A percentile compares a stretch with the other conserved stretches of the same genome.
Conservation (phyloP, 805 yeast genomes). For the Barnettozyma pratensis region DNA sequence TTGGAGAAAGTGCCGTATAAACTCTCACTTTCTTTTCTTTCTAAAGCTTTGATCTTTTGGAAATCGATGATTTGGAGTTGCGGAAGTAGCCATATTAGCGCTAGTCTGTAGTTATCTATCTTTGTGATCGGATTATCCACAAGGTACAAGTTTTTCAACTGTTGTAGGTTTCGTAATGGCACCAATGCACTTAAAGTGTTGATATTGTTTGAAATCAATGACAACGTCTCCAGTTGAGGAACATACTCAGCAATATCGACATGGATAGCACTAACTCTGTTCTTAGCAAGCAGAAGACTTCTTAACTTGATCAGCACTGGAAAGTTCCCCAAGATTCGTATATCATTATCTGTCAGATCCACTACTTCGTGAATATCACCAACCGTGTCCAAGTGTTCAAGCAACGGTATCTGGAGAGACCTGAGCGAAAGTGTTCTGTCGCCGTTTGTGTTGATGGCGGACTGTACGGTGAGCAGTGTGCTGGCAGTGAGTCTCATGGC, state of each 20-base stretch:
- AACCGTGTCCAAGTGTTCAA: constrained; percentile 40
- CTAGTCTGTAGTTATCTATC: constrained; percentile 50
- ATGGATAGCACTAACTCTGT: constrained; percentile 45
- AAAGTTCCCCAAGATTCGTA: constrained; percentile 47
- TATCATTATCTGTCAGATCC: constrained; percentile 73
- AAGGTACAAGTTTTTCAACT: constrained; percentile 45
- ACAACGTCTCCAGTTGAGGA: constrained; percentile 46
- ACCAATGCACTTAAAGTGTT: constrained; percentile 38
- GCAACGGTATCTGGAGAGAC: constrained; percentile 33
- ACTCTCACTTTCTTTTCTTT: constrained; percentile 41
- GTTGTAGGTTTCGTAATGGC: constrained; percentile 33
- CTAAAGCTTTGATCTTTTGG: constrained; percentile 49
- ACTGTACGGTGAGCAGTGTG: constrained; percentile 43
- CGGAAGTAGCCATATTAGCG: constrained; percentile 61
- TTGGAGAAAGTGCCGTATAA: constrained; percentile 33
- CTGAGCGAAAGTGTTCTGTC: constrained; percentile 39
- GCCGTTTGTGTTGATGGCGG: constrained; percentile 38
- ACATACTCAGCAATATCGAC: constrained; percentile 29
- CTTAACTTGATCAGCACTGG: constrained; percentile 40
- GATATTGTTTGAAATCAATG: constrained; percentile 49
- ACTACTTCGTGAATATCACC: constrained; percentile 43
- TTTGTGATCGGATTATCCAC: constrained; percentile 53
- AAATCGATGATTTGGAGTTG: constrained; percentile 62
- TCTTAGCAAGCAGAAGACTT: constrained; percentile 58
- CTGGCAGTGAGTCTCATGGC: constrained; percentile 57